Evolutionary conservation across 2,329 filamentous ascomycete genomes (phyloP), one percentile per base, ranked within the genome.

Genomic region (Phaeosphaeria sp.): DNA sequence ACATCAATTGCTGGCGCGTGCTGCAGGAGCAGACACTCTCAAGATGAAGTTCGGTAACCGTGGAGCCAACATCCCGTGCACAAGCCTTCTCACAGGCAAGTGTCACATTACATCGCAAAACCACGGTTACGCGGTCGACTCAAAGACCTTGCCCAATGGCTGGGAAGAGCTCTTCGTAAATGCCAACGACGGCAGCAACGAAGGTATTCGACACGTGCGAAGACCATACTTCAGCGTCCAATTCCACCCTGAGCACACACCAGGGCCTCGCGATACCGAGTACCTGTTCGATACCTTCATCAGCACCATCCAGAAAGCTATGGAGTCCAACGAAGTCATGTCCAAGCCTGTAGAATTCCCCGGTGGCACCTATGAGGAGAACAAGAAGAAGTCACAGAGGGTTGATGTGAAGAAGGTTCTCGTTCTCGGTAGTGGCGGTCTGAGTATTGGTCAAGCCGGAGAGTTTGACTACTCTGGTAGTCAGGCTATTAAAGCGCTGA

Each of bases 11-110:
- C 87, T 98, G 52, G 93, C 94, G 53, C 87, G 93, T 68, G 93
- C 94, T 56, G 88, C 93, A 30, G 94, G 94, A 54, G 94, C 93
- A 47, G 84, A 84, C 47, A 98, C 95, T 0, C 80, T 85, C 72
- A 99, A 99, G 85, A 96, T 99, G 92, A 98, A 98, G 85, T 99
- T 97, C 73, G 95, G 95, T 82, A 99, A 99, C 82, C 92, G 95
- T 72, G 95, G 94, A 44, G 92, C 96, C 84, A 99, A 99, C 81
- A 98, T 99, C 72, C 95, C 95, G 46, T 97, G 93, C 84, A 98
- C 94, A 11, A 97, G 91, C 81, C 86, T 97, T 85, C 84, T 98
- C 66, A 96, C 94, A 46, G 95, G 95, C 69, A 93, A 93, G 81
- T 99, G 95, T 78, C 94, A 99, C 81, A 99, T 99, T 76, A 99